A percentile compares a stretch with the other conserved stretches of the same genome.
These are phyloP conservation scores for Coix lacrymajobi DNA, from an alignment of 176 grass and related monocot species.

Conservation along the genomic window DNA sequence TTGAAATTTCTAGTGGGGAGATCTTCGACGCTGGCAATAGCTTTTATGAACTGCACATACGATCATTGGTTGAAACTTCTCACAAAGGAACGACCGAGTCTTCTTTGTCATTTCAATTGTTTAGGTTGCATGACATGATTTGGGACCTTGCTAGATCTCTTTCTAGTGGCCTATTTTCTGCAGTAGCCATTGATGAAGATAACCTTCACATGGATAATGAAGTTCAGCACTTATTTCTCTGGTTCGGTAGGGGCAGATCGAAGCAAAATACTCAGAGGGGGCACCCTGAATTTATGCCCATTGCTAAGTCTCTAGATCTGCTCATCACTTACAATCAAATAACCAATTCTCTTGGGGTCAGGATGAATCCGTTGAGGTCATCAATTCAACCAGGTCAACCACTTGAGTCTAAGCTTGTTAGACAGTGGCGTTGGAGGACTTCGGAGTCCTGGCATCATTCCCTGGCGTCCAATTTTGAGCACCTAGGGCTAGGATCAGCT, in stretches of 20 bases:
- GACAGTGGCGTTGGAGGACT: no score
- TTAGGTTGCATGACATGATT: constrained; percentile 44
- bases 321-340: background rate
- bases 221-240: background rate
- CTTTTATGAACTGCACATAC: background rate
- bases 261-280: background rate
- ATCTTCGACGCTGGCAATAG: background rate
- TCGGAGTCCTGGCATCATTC: no score
- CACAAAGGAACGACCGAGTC: background rate
- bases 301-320: background rate
- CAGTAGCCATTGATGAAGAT: background rate
- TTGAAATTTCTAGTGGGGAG: background rate
- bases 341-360: background rate
- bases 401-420: background rate
- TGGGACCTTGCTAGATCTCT: constrained; percentile 41
- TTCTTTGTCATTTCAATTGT: background rate
- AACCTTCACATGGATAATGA: background rate
- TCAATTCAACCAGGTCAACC: background rate
- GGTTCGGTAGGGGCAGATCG: background rate
- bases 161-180: background rate
- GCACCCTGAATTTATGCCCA: background rate
- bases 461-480: no score
- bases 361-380: background rate
- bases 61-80: background rate
- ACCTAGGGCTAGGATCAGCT: no score